phyloP scores from a whole-genome alignment of 2,329 filamentous ascomycete genomes.

The Neophaeococcomyces mojaviensis region DNA sequence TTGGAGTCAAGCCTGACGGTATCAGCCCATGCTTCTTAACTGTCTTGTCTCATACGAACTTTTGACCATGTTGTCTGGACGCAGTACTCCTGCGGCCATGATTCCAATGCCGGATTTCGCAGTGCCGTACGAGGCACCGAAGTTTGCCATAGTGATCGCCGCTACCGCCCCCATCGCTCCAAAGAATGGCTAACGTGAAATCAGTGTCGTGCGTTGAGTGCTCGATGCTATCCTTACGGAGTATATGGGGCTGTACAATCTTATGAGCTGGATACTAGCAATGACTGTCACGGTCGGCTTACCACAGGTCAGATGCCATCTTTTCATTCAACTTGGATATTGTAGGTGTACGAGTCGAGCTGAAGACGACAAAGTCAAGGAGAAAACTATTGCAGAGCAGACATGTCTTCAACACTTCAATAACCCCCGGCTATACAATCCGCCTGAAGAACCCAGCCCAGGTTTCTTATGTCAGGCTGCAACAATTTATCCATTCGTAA shows the following conservation, averaged over 20 bases:
- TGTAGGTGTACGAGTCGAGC: too few species aligned
- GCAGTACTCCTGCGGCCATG: constrained; percentile 90
- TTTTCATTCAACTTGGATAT: too few species aligned
- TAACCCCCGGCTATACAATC: background rate
- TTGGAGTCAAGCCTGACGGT: constrained; percentile 60
- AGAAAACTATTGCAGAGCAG: too few species aligned
- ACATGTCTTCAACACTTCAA: too few species aligned
- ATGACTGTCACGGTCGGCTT: too few species aligned
- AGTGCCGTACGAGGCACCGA: constrained; percentile 93
- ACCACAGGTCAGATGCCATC: too few species aligned
- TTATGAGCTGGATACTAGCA: background rate
- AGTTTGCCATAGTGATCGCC: constrained; percentile 89
- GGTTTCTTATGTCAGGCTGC: constrained; percentile 3
- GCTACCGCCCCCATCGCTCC: constrained; percentile 91
- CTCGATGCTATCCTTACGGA: background rate
- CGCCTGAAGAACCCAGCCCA: background rate
- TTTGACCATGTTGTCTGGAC: constrained; percentile 56
- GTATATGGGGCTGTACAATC: constrained; percentile 1
- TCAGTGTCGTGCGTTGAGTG: constrained; percentile 3
- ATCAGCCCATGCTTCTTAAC: too few species aligned
- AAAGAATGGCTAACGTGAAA: constrained; percentile 63
- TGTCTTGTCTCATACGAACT: background rate
- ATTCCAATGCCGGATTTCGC: constrained; percentile 98
- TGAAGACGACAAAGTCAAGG: too few species aligned
- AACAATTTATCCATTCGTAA: constrained; percentile 2